phyloP scores from a whole-genome alignment of 2,329 filamentous ascomycete genomes.

The Alternaria sp. region DNA sequence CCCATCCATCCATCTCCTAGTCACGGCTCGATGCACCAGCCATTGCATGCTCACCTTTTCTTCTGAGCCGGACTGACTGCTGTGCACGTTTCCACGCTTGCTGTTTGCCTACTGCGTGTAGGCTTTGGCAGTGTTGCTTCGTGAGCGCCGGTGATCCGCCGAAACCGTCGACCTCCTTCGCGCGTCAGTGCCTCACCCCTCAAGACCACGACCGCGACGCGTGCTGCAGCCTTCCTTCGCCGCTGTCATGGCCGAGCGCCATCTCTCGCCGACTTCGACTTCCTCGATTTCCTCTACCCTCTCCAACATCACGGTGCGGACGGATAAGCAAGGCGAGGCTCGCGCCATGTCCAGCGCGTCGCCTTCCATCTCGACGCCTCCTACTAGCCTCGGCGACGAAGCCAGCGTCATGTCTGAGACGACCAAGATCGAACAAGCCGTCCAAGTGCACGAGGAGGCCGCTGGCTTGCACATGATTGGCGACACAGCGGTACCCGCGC shows the following conservation, averaged over 20 bases:
- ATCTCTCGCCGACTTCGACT: slow-evolving; percentile 51
- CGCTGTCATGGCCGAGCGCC: slow-evolving; percentile 45
- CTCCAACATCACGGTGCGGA: slow-evolving; percentile 54
- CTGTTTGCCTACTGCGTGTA: slow-evolving; percentile 36
- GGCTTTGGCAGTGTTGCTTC: slow-evolving; percentile 48
- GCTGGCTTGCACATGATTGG: slow-evolving; percentile 22
- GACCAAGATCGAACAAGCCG: slow-evolving; percentile 41
- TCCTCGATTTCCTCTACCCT: slow-evolving; percentile 55
- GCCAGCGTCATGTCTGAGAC: slow-evolving; percentile 62
- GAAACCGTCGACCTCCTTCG: slow-evolving; percentile 39
- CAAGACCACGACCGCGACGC: slow-evolving; percentile 34
- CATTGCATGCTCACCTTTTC: slow-evolving; percentile 42
- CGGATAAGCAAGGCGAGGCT: slow-evolving; percentile 42
- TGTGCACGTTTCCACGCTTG: slow-evolving; percentile 23
- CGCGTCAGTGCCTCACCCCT: slow-evolving; percentile 46
- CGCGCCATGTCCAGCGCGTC: slow-evolving; percentile 62
- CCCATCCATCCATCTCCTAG: slow-evolving; percentile 36
- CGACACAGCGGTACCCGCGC: slow-evolving; percentile 32
- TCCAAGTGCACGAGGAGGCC: slow-evolving; percentile 37
- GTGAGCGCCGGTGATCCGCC: slow-evolving; percentile 33
- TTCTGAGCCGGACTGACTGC: slow-evolving; percentile 29
- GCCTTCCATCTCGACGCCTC: slow-evolving; percentile 67
- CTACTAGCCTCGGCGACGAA: slow-evolving; percentile 71
- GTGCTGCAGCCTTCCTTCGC: slow-evolving; percentile 23
- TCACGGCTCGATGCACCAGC: slow-evolving; percentile 26